Base-by-base conservation (phyloP, 1,139 yeast genomes). In the Wickerhamomyces sp. region DNA sequence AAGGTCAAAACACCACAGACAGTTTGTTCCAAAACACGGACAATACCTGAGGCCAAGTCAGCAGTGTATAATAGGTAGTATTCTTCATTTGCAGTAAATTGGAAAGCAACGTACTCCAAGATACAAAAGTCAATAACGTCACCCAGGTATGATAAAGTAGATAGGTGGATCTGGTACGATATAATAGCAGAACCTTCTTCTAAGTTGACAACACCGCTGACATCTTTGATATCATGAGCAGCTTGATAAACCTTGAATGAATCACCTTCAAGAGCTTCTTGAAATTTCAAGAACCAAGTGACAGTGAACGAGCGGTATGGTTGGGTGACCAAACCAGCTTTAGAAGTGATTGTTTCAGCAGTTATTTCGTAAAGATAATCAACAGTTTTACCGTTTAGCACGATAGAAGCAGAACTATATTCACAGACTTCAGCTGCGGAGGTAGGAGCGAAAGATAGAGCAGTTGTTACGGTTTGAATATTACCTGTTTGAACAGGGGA, bases 131-230 rank as follows among this genome's bases (percentile, higher is more conserved):
- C 21, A 4, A 27, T 16, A 22, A 35, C 18, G 18, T 30, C 27
- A n/a, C 27, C 8, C 1, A 35, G 3, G 8, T 14, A 24, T 9
- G 38, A 35, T 12, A 35, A 19, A 16, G 19, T n/a, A 12, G 35
- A 20, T 14, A 38, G 14, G 3, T 35, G 17, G 17, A 38, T 26
- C 6, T 27, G 28, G 14, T 38, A 38, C 4, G 30, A 22, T 8
- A 38, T 16, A 3, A 31, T 8, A 19, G 32, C 36, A 5, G 38
- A 10, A 22, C 38, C 38, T n/a, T 38, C 33, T 28, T 34, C 41
- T 10, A 38, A 24, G 19, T 38, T 38, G 5, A 35, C 36, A 22
- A 15, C n/a, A 38, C 41, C 41, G 10, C 13, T 6, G 16, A 31
- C n/a, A 15, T 31, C 24, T 2, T 18, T 7, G 17, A 31, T 35